A percentile compares a stretch with the other conserved stretches of the same genome.
Conservation (phyloP, 2,329 filamentous ascomycete genomes). For the Bimuria novae-zelandiae region DNA sequence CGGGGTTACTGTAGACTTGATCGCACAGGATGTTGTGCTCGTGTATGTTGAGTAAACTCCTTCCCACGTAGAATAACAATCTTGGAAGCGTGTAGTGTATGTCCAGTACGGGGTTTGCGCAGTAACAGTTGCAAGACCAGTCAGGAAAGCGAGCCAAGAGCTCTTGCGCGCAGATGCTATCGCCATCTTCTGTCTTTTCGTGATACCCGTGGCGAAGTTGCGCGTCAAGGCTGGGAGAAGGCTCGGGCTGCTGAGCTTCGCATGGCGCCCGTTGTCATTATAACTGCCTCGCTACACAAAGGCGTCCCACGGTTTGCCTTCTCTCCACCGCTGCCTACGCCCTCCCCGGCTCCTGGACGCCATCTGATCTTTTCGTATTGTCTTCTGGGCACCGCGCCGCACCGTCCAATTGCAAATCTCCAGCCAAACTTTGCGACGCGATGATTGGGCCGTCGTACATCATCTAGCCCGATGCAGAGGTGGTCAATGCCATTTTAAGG, state of each 20-base stretch:
- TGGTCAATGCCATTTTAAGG: slow-evolving; percentile 13
- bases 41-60: neutral
- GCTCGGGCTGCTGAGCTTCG: slow-evolving; percentile 13
- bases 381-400: slow-evolving; percentile 1
- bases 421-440: neutral
- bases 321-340: neutral
- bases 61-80: slow-evolving; percentile 15
- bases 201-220: slow-evolving; percentile 6
- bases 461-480: neutral
- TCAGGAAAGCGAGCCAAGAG: slow-evolving; percentile 20
- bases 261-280: slow-evolving; percentile 24
- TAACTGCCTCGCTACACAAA: slow-evolving; percentile 18
- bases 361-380: slow-evolving; percentile 1
- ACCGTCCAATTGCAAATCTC: slow-evolving; percentile 6
- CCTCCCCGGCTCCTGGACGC: slow-evolving; percentile 1
- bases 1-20: slow-evolving; percentile 32
- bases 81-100: slow-evolving; percentile 24
- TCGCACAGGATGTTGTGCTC: slow-evolving; percentile 11
- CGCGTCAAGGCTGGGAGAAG: slow-evolving; percentile 10
- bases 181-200: slow-evolving; percentile 22
- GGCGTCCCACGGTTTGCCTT: neutral
- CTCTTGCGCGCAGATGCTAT: slow-evolving; percentile 15
- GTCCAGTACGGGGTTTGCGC: slow-evolving; percentile 33
- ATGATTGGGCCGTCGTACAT: neutral
- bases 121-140: slow-evolving; percentile 15